Evolutionary conservation across 495 filamentous ascomycete species (phyloP).

Genomic region (Xylaria grammica): DNA sequence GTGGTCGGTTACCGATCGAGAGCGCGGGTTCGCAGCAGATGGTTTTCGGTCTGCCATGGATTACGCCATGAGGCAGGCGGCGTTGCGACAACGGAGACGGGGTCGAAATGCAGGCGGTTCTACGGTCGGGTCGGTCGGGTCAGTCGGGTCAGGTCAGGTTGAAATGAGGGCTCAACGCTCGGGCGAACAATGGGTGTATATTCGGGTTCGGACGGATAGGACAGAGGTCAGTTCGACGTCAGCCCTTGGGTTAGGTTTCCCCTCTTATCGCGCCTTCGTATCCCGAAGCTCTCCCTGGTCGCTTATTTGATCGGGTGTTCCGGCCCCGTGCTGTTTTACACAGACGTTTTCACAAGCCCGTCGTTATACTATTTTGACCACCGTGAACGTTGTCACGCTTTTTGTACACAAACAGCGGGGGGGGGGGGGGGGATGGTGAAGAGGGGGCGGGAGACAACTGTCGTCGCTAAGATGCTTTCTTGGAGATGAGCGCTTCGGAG

Average conservation of each 20-base stretch:
- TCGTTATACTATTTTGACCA: not conserved
- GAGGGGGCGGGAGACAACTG: constrained; percentile 10
- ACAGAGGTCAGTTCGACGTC: constrained; percentile 26
- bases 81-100: constrained; percentile 32
- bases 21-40: constrained; percentile 55
- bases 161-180: not conserved
- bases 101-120: constrained; percentile 23
- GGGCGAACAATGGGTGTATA: constrained; percentile 7
- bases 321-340: constrained; percentile 15
- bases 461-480: constrained; percentile 5
- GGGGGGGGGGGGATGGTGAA: not conserved
- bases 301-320: constrained; percentile 19
- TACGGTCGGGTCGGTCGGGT: constrained; percentile 20
- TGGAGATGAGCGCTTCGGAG: constrained; percentile 19
- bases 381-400: not conserved
- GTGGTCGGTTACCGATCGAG: constrained; percentile 59
- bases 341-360: not conserved
- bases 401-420: not conserved
- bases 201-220: constrained; percentile 2
- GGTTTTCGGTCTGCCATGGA: constrained; percentile 62
- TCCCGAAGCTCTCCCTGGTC: constrained; percentile 15
- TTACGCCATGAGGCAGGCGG: constrained; percentile 59
- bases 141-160: too few species aligned
- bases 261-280: constrained; percentile 23
- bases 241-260: constrained; percentile 20